phyloP scores from a whole-genome alignment of 108 stramenopile genomes.

The Pelagomonas calceolata region DNA sequence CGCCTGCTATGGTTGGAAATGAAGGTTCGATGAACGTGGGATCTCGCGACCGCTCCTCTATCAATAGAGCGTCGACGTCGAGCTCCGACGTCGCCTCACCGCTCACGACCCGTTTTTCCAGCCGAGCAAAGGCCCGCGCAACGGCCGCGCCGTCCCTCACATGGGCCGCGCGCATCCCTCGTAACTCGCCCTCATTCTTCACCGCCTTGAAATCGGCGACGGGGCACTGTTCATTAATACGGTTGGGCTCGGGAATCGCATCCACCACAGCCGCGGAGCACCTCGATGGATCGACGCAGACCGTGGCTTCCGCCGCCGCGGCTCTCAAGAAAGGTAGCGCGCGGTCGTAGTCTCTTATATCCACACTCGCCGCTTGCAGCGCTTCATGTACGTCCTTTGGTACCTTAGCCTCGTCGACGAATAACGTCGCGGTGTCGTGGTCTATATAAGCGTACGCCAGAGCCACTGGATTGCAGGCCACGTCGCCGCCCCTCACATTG shows the following conservation, averaged over 20 bases:
- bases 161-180: slow-evolving; percentile 81
- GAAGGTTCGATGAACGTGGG: slow-evolving; percentile 61
- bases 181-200: slow-evolving; percentile 80
- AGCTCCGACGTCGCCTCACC: slow-evolving; percentile 66
- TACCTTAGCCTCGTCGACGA: slow-evolving; percentile 60
- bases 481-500: slow-evolving; percentile 80
- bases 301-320: slow-evolving; percentile 31
- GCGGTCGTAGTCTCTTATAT: slow-evolving; percentile 51
- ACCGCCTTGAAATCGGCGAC: slow-evolving; percentile 79
- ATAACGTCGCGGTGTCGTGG: slow-evolving; percentile 49
- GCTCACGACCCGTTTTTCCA: slow-evolving; percentile 52
- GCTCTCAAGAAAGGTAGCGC: slow-evolving; percentile 45
- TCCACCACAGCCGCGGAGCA: slow-evolving; percentile 50
- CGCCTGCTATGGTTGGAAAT: slow-evolving; percentile 91
- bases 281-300: slow-evolving; percentile 55
- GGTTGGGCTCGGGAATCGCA: slow-evolving; percentile 43
- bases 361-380: slow-evolving; percentile 41
- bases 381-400: slow-evolving; percentile 44
- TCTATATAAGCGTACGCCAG: slow-evolving; percentile 79
- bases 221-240: slow-evolving; percentile 61
- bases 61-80: slow-evolving; percentile 73
- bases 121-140: slow-evolving; percentile 77
- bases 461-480: slow-evolving; percentile 63
- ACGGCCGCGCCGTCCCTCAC: slow-evolving; percentile 88
- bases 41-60: slow-evolving; percentile 57